phyloP scores from a whole-genome alignment of 2,329 filamentous ascomycete genomes.

The Xylariomycetidae sp. region DNA sequence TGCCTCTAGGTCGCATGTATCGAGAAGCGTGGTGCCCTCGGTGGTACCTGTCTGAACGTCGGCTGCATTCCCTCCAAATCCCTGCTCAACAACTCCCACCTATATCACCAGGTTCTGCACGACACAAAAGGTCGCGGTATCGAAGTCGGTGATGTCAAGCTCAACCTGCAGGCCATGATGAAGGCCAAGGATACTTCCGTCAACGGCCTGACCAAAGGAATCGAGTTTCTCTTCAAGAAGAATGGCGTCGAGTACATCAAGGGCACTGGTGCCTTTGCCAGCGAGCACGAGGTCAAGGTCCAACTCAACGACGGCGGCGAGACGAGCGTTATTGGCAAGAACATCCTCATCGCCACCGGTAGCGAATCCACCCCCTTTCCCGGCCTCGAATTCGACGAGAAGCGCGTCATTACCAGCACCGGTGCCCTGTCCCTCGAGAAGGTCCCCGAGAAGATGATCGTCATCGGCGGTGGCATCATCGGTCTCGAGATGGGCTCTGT shows the following conservation, averaged over 20 bases:
- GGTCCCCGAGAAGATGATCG: constrained; percentile 93
- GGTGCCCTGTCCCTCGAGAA: constrained; percentile 85
- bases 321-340: constrained; percentile 82
- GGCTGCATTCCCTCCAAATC: constrained; percentile 99
- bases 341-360: constrained; percentile 96
- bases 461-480: constrained; percentile 98
- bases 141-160: constrained; percentile 93
- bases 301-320: constrained; percentile 88
- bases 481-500: constrained; percentile 98
- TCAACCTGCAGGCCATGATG: constrained; percentile 95
- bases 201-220: constrained; percentile 83
- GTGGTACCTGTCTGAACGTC: constrained; percentile 97
- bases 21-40: constrained; percentile 93
- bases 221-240: constrained; percentile 98
- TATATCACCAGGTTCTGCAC: constrained; percentile 95
- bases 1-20: constrained; percentile 81
- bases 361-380: constrained; percentile 96
- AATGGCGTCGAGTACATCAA: constrained; percentile 98
- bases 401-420: constrained; percentile 94
- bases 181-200: constrained; percentile 97
- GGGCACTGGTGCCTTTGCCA: constrained; percentile 80
- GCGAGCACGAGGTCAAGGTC: constrained; percentile 88
- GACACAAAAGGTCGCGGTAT: constrained; percentile 97
- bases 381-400: constrained; percentile 92
- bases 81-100: constrained; percentile 97